Conservation (phyloP, 768 basidiomycete genomes). For the Heimioporus sp. region DNA sequence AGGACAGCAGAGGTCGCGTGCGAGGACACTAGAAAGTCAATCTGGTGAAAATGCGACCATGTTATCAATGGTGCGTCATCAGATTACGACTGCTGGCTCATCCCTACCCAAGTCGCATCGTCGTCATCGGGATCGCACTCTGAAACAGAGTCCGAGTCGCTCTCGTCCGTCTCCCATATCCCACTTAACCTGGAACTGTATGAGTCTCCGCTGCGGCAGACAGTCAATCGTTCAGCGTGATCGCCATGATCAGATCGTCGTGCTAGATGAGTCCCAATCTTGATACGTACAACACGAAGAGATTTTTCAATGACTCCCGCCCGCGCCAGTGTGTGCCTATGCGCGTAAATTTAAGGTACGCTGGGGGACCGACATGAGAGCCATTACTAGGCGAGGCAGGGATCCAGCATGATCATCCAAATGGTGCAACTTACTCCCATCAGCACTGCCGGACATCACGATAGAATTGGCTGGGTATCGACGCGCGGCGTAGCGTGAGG, state of each 20-base stretch:
- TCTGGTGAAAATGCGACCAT: background rate
- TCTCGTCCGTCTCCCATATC: background rate
- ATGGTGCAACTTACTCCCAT: background rate
- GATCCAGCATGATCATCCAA: background rate
- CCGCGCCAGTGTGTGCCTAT: constrained; percentile 3
- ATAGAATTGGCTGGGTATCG: too few species aligned
- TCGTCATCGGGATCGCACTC: background rate
- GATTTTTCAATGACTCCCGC: background rate
- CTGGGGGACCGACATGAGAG: background rate
- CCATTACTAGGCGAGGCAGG: background rate
- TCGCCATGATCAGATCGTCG: background rate
- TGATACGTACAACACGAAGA: constrained; percentile 9
- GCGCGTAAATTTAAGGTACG: background rate
- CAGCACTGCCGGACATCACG: background rate
- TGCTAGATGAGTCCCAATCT: background rate
- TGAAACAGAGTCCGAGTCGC: background rate
- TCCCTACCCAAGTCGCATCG: constrained; percentile 9
- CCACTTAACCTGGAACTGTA: constrained; percentile 8
- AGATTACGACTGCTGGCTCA: background rate
- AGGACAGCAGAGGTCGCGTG: background rate
- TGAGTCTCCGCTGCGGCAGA: constrained; percentile 3
- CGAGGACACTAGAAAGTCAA: constrained; percentile 7
- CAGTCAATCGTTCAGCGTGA: background rate
- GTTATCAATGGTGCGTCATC: background rate
- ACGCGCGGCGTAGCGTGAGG: too few species aligned